Base-by-base conservation (phyloP, 176 grass and related monocot species). In the Avena sativa region DNA sequence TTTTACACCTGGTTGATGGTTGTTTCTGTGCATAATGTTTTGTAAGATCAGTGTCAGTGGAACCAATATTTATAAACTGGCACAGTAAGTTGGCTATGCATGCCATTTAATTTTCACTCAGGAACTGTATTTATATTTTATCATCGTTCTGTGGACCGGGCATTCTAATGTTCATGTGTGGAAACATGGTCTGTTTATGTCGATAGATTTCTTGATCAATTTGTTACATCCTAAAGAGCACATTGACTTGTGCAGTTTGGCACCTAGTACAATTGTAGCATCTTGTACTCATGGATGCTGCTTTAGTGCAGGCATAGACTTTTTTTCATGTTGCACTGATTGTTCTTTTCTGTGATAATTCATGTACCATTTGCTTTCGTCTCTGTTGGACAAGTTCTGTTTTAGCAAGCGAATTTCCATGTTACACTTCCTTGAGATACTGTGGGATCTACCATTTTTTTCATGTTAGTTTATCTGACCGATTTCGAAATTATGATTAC, bases 391-490 rank as follows among this genome's bases (percentile, higher is more conserved):
- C 14, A 28, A 50, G 1, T 67, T 81, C 14, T 75, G 7, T 53
- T 82, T 82, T 13, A 13, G 48, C 71, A 16, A 74, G 15, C 32
- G 10, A 53, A 66, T 40, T 10, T 11, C 9, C 20, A 53, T 40
- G 59, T 38, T 85, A 21, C 28, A 85, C 11, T 68, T 85, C 17
- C 15, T 1, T 44, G 20, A 63, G 63, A 34, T 72, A 12, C 16
- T 80, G n/a, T 57, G 1, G 8, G 34, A 20, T 57, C 74, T 32
- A 48, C 16, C 59, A 68, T 17, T 16, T 32, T 74, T 30, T 17
- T 80, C 63, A 3, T 85, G 55, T 75, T 81, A 34, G n/a, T 44
- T 84, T 14, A 53, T 70, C 76, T 88, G 43, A 91, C 58, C 20
- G 26, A 74, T 34, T 80, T 79, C 84, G 48, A 1, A 59, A 75